Evolutionary conservation across 805 yeast genomes (phyloP), one percentile per base, ranked within the genome.

Genomic region (Zygosaccharomyces bailii): DNA sequence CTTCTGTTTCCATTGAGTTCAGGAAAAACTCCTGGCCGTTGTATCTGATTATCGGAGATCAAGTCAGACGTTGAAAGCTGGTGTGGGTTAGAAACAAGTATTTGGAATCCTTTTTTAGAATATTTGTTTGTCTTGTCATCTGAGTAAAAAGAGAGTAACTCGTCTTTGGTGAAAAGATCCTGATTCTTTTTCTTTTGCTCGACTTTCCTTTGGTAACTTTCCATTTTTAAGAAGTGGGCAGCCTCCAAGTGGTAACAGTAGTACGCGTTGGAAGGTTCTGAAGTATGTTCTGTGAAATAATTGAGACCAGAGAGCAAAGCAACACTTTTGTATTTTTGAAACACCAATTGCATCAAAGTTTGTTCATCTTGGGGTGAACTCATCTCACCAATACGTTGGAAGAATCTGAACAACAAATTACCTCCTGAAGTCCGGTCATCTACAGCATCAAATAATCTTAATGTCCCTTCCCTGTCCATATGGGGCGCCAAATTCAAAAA

Each of bases 291-390:
- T 6, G 55, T 46, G 38, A 57, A 62, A 41, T 56, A 62, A 13
- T 51, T 54, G 25, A 65, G 50, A 18, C 69, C 69, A 6, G 63
- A 51, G 13, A 65, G 46, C 16, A 65, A 43, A n/a, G 67, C 61
- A 29, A 51, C 42, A 25, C 59, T 57, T 25, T 51, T 56, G 48
- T 56, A 65, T 31, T 54, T 56, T 8, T 42, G 33, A 37, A 64
- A 64, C 7, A 56, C 43, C n/a, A 46, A 47, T 11, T 47, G 32
- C 52, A 65, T 56, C n/a, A 64, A 34, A 5, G 18, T 21, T 34
- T 46, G 32, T 36, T 52, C 57, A 18, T 41, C 46, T 5, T 41
- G 46, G 11, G 43, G 29, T 14, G 53, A 42, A 7, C 41, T 29
- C 30, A 55, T 24, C 4, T 43, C 31, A 23, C 45, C 40, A 16